Conservation (phyloP, 208 protist genomes). For the Wallacemonas sp. region DNA sequence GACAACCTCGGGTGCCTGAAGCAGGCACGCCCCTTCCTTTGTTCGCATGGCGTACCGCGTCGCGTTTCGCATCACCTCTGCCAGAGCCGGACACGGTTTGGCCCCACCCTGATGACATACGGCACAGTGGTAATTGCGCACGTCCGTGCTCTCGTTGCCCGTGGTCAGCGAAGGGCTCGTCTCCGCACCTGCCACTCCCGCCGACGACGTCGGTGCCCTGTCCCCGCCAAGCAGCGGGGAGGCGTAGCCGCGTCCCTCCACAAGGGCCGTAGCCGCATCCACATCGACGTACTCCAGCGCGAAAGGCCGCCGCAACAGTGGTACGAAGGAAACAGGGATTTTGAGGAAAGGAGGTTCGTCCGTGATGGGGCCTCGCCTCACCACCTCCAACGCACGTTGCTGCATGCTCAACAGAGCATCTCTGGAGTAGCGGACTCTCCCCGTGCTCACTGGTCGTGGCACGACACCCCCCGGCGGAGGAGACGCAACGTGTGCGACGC, state of each 20-base stretch:
- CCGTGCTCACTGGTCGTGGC: neutral
- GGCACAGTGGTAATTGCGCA: constrained; percentile 25
- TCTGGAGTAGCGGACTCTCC: constrained; percentile 29
- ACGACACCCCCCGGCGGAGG: neutral
- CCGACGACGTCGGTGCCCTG: neutral
- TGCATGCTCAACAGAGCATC: constrained; percentile 34
- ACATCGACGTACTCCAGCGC: constrained; percentile 56
- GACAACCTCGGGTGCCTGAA: constrained; percentile 72
- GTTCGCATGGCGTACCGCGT: constrained; percentile 31
- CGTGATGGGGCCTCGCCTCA: constrained; percentile 26
- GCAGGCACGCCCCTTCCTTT: constrained; percentile 40
- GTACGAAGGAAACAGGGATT: constrained; percentile 37
- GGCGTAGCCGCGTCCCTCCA: constrained; percentile 21
- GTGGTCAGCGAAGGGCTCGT: neutral
- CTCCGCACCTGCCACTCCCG: neutral
- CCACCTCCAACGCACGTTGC: constrained; percentile 15
- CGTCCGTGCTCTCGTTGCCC: neutral
- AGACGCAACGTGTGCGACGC: neutral
- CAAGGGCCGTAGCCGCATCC: constrained; percentile 32
- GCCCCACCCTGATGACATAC: constrained; percentile 32
- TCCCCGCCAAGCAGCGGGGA: neutral
- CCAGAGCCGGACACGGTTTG: constrained; percentile 34
- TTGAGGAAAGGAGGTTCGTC: constrained; percentile 44
- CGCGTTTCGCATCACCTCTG: constrained; percentile 26
- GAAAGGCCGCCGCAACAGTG: constrained; percentile 29